Percentiles rank a stretch among this genome's conserved stretches.
Evolutionary conservation across 345 rosid genomes (phyloP).

Genomic region (Angophora floribunda): DNA sequence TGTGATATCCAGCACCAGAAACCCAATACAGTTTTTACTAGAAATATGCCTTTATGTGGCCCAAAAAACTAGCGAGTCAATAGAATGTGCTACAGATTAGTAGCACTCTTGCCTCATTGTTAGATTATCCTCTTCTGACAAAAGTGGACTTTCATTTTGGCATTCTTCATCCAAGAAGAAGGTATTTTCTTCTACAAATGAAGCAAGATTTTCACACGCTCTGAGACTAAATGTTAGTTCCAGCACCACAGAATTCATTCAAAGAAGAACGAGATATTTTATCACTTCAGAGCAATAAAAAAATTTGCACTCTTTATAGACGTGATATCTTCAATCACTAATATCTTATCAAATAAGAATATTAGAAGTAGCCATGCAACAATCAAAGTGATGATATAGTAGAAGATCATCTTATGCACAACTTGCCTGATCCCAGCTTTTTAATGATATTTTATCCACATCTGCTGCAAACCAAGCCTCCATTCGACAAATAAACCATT

Average conservation of each 20-base stretch:
- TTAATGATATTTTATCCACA: constrained; percentile 77
- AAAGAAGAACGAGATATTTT: background rate
- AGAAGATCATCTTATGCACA: background rate
- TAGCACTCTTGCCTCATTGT: background rate
- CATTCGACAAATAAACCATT: constrained; percentile 90
- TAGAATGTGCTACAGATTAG: background rate
- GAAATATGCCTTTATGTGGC: background rate
- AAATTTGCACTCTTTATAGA: background rate
- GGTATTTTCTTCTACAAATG: background rate
- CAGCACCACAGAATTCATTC: background rate
- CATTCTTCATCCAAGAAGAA: background rate
- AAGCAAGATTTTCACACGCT: background rate
- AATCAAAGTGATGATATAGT: background rate
- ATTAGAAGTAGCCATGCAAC: background rate
- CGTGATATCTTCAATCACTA: background rate
- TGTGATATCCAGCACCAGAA: background rate
- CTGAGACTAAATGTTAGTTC: background rate
- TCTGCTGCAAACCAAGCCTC: constrained; percentile 98
- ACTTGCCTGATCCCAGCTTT: constrained; percentile 90
- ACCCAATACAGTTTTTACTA: background rate
- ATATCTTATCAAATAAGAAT: background rate
- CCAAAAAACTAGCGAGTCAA: background rate
- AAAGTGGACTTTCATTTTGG: background rate
- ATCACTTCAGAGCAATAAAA: background rate
- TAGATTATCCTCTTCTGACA: background rate